These are phyloP conservation scores for Pilaira anomala DNA, from an alignment of 192 early-diverging fungal species.

Conservation along the genomic window DNA sequence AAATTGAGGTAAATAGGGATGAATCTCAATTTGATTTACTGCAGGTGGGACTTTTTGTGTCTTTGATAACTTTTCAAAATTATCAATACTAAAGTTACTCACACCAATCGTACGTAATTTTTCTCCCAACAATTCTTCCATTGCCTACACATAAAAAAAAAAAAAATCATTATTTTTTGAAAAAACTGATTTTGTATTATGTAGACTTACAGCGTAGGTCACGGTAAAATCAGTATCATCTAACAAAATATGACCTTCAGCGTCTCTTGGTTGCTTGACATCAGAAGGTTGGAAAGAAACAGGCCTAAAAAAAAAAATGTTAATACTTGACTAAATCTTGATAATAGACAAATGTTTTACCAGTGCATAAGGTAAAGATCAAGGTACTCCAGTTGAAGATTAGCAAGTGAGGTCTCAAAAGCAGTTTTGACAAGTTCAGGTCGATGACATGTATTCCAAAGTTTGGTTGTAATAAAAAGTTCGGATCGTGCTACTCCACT, in stretches of 20 bases:
- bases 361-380: constrained; percentile 68
- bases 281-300: constrained; percentile 23
- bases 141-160: constrained; percentile 14
- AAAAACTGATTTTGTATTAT: constrained; percentile 43
- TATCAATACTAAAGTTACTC: constrained; percentile 48
- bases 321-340: not conserved
- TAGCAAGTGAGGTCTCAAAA: constrained; percentile 61
- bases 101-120: constrained; percentile 61
- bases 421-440: constrained; percentile 62
- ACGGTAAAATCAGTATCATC: constrained; percentile 43
- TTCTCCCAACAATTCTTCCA: constrained; percentile 34
- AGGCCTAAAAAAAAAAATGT: constrained; percentile 8
- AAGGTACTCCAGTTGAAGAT: constrained; percentile 73
- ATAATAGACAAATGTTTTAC: constrained; percentile 18
- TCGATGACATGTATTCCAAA: constrained; percentile 53
- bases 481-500: constrained; percentile 59
- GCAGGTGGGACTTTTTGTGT: constrained; percentile 23
- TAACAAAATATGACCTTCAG: constrained; percentile 24
- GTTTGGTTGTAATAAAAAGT: constrained; percentile 76
- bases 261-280: constrained; percentile 13
- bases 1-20: constrained; percentile 57
- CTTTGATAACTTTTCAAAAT: constrained; percentile 23
- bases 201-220: constrained; percentile 41
- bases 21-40: constrained; percentile 69
- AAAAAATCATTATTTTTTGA: not conserved